Evolutionary conservation across 176 grass and related monocot genomes (phyloP).

Genomic region (sorghum (Sorghum bicolor)): Sorghum_bicolor_NCBIv3 NC_012870.2:77427501-77428000

Average conservation of each 20-base stretch:
- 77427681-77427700: not conserved
- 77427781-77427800: slow-evolving; percentile 34
- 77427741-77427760: slow-evolving; percentile 44
- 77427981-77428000: slow-evolving; percentile 3
- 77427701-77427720: slow-evolving; percentile 5
- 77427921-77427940: slow-evolving; percentile 28
- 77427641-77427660: slow-evolving; percentile 1
- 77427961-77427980: slow-evolving; percentile 19
- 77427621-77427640: not conserved
- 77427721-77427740: slow-evolving; percentile 22
- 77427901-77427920: slow-evolving; percentile 5
- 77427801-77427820: slow-evolving; percentile 24
- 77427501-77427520: not conserved
- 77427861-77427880: slow-evolving; percentile 16
- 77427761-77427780: slow-evolving; percentile 39
- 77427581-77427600: not conserved
- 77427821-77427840: slow-evolving; percentile 8
- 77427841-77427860: slow-evolving; percentile 44
- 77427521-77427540: not conserved
- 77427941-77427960: slow-evolving; percentile 21
- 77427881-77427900: slow-evolving; percentile 1
- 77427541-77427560: not conserved
- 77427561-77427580: not conserved
- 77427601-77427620: not conserved
- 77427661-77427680: slow-evolving; percentile 28